Base-by-base conservation (phyloP, 148 eudicot genomes). In the Gaultheria prostrata region DNA sequence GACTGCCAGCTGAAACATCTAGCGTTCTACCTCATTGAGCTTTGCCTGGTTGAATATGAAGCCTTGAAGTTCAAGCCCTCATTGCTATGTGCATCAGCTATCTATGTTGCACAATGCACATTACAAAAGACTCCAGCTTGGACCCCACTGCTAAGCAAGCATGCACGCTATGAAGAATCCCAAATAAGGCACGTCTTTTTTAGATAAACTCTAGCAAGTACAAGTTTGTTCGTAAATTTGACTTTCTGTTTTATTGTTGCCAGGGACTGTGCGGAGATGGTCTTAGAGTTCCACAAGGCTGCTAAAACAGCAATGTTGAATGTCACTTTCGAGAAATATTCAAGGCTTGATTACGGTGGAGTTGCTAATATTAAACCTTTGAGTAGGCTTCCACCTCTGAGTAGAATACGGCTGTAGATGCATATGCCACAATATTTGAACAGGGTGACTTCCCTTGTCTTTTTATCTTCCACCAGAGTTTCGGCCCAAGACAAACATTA, bases 21-120 rank as follows among this genome's bases (percentile, higher is more conserved):
- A 63, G 94, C 98, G 18, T 97, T 92, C 89, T 97, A 92, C 91
- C 97, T 96, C 79, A 90, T 97, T 72, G 98, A 97, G 87, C 86
- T 97, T 80, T 93, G 94, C 84, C 88, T 94, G 86, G 93, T 91
- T 82, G 88, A 94, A 83, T 93, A 92, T 71, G 93, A 93, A 85
- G 92, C 93, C 72, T 85, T 97, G 81, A 91, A 86, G 82, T 97
- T 91, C 89, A 93, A 91, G 84, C 91, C 97, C 8, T 97, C 99
- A 59, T 73, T 94, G 85, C 85, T 97, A 70, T 94, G 95, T 83
- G 99, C 98, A 82, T 91, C 98, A 49, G 97, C 99, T 71, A 91
- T 97, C 54, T 96, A 93, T 84, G 84, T 94, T 73, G 94, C 98
- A 69, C 92, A 95, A 43, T 90, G 93, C 82, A 94, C 97, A 30